Conservation (phyloP, 1,284 basidiomycete species). For the Cystobasidium sp. region DNA sequence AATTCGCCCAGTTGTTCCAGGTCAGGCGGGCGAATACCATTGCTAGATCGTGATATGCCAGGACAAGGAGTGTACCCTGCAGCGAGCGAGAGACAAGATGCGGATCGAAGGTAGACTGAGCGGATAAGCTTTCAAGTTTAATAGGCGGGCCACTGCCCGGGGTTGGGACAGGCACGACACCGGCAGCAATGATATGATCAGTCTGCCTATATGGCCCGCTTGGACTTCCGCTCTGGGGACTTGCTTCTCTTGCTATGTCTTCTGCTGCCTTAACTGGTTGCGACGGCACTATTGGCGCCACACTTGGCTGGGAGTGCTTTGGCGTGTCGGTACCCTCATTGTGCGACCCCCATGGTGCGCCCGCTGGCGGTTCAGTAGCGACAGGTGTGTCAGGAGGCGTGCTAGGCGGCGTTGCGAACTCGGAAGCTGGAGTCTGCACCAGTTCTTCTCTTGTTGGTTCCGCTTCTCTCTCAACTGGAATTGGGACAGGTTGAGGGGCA, state of each 20-base stretch:
- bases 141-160: slow-evolving; percentile 20
- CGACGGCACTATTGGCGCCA: not conserved
- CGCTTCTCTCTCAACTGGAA: not conserved
- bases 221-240: not conserved
- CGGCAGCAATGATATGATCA: slow-evolving; percentile 21
- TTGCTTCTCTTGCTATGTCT: not conserved
- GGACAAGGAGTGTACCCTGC: slow-evolving; percentile 26
- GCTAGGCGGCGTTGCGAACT: slow-evolving; percentile 27
- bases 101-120: slow-evolving; percentile 7
- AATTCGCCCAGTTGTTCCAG: slow-evolving; percentile 40
- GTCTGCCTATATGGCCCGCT: slow-evolving; percentile 20
- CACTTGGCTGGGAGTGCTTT: not conserved
- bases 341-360: not conserved
- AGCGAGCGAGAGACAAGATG: slow-evolving; percentile 36
- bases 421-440: slow-evolving; percentile 23
- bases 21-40: slow-evolving; percentile 33
- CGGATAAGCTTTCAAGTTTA: slow-evolving; percentile 21
- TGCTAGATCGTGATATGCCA: not conserved
- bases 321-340: not conserved
- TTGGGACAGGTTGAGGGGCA: not conserved
- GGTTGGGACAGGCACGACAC: slow-evolving; percentile 14
- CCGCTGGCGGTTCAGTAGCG: not conserved
- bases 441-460: slow-evolving; percentile 27
- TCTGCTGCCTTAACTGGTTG: not conserved
- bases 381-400: slow-evolving; percentile 22